A percentile compares a stretch with the other conserved stretches of the same genome.
Conservation (phyloP, 257 asterid genomes). For the Solanum pimpinellifolium region DNA sequence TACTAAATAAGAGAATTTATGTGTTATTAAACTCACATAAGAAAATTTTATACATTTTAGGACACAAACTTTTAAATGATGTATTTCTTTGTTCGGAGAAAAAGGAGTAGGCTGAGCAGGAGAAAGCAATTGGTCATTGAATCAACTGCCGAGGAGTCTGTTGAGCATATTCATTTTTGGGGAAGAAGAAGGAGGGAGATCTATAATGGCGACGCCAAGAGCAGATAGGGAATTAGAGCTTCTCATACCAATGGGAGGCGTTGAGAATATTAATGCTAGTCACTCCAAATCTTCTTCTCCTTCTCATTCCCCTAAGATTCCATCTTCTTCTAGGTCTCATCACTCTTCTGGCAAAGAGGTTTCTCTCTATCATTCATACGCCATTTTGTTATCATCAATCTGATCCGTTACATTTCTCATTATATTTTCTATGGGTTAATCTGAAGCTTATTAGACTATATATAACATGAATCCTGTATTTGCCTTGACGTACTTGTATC, state of each 20-base stretch:
- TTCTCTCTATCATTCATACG: background rate
- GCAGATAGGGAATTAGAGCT: conserved; percentile 56
- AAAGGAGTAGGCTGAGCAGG: background rate
- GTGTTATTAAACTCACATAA: background rate
- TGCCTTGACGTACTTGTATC: background rate
- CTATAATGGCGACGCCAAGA: background rate
- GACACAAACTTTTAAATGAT: background rate
- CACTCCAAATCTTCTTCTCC: conserved; percentile 43
- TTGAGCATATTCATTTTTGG: background rate
- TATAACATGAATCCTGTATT: background rate
- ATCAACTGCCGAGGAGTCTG: background rate
- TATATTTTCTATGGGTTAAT: background rate
- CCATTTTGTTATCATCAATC: background rate
- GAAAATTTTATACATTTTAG: background rate
- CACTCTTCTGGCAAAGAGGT: conserved; percentile 49
- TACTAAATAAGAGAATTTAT: background rate
- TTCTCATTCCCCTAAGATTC: conserved; percentile 15
- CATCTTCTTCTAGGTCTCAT: conserved; percentile 14
- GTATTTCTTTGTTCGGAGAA: background rate
- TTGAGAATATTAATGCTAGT: conserved; percentile 6
- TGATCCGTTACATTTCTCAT: background rate
- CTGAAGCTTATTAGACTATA: background rate
- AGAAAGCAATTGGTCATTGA: background rate
- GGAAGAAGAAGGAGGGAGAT: background rate
- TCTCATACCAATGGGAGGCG: conserved; percentile 27